Evolutionary conservation across 805 yeast genomes (phyloP), one percentile per base, ranked within the genome.

Genomic region (Vanderwaltozyma yarrowii): DNA sequence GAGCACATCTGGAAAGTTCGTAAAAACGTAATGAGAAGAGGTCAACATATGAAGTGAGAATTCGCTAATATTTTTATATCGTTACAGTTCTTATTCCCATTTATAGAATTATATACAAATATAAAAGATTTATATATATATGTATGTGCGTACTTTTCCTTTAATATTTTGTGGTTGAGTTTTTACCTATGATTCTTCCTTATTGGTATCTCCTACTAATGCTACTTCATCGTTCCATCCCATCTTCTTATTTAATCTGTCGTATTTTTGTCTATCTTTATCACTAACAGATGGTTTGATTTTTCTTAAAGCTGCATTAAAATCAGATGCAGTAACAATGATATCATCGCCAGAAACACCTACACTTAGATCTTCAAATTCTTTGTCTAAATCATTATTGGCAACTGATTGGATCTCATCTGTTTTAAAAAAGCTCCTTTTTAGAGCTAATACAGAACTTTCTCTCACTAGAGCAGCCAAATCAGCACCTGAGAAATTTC

Each of bases 401-500:
- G 60, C 71, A 16, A 60, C 56, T 10, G 65, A 60, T 23, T 56
- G 61, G 41, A 65, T 49, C 43, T 66, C 64, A 32, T 72, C 74
- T 5, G 60, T 59, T 10, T 62, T 61, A 59, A 81, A 82, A 46
- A 82, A 79, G 49, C 72, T 78, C 58, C 78, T 76, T 57, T 86
- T 82, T 58, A 88, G 69, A 1, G 96, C 94, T 36, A 74, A 64
- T 5, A 87, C 92, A 47, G 95, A 87, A n/a, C 97, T 94, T 55
- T 92, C 97, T 51, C 96, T 71, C 2, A 84, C 89, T 40, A 92
- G 64, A 3, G 96, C 86, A 1, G 94, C 86, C 40, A 92, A 69
- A 67, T 92, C 98, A 0, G 98, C 98, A 56, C 98, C 98, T 3
- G 94, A 82, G 56, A 85, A 92, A 62, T 86, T 89, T 44, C 84